Evolutionary conservation across 2,329 filamentous ascomycete genomes (phyloP).

Genomic region (Penicillium sp.): DNA sequence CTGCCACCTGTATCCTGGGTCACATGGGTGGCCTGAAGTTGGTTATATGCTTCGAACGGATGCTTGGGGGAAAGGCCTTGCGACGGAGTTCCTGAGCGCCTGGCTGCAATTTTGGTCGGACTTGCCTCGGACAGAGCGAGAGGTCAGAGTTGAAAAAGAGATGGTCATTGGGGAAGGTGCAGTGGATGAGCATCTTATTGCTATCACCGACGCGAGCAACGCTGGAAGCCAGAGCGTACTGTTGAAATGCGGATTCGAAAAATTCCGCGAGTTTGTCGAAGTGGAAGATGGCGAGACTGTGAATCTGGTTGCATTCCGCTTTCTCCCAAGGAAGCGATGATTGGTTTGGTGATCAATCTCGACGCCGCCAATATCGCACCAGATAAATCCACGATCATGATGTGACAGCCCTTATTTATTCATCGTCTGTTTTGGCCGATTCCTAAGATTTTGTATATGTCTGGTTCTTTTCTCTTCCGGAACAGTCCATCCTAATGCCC

Average conservation of each 20-base stretch:
- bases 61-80: conserved; percentile 14
- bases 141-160: conserved; percentile 4
- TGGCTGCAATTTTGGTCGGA: conserved; percentile 11
- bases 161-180: conserved; percentile 7
- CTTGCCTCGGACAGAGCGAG: conserved; percentile 9
- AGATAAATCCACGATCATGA: background rate
- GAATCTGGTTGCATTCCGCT: conserved; percentile 14
- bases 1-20: conserved; percentile 11
- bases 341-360: background rate
- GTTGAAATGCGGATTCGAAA: conserved; percentile 12
- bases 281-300: conserved; percentile 2
- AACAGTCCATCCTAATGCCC: too few relatives aligned
- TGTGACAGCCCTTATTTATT: background rate
- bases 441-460: too few relatives aligned
- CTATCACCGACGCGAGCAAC: conserved; percentile 23
- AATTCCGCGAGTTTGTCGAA: conserved; percentile 11
- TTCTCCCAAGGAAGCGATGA: background rate
- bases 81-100: conserved; percentile 12
- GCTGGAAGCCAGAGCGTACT: conserved; percentile 11
- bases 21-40: conserved; percentile 14
- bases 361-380: background rate
- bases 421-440: too few relatives aligned
- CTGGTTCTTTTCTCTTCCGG: too few relatives aligned
- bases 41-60: conserved; percentile 14
- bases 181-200: conserved; percentile 12